Evolutionary conservation across 495 filamentous ascomycete genomes (phyloP).

Genomic region (Xylaria bambusicola): DNA sequence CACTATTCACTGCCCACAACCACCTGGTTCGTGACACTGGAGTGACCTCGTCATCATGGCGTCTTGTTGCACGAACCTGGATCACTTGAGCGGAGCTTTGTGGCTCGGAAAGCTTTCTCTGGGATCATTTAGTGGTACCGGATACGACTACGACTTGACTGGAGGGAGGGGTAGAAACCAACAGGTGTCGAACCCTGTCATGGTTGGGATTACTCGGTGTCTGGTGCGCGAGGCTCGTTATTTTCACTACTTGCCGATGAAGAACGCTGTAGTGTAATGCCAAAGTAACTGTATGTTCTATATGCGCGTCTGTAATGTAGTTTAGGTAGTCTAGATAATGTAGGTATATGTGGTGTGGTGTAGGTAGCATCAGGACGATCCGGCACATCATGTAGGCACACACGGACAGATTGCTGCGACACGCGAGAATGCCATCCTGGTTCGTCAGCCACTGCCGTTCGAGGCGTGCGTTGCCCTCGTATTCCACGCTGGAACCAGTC

Average conservation of each 20-base stretch:
- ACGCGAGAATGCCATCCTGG: background rate
- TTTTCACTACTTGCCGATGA: too few species aligned
- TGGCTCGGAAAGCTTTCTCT: background rate
- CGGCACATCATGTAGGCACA: background rate
- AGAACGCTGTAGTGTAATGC: too few species aligned
- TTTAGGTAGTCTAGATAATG: background rate
- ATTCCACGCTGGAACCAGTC: background rate
- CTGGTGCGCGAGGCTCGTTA: too few species aligned
- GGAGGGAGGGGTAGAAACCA: too few species aligned
- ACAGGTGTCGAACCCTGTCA: background rate
- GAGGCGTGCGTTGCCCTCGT: background rate
- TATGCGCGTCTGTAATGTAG: too few species aligned
- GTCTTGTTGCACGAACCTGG: background rate
- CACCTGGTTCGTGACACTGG: background rate
- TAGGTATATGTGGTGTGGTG: too few species aligned
- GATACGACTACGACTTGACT: too few species aligned
- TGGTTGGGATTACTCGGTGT: background rate
- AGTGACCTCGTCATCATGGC: background rate
- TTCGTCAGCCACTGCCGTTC: background rate
- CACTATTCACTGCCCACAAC: too few species aligned
- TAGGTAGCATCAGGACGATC: background rate
- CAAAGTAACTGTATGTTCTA: too few species aligned
- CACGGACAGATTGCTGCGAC: background rate
- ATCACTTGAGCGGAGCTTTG: background rate
- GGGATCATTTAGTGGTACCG: background rate